phyloP scores from a whole-genome alignment of 768 basidiomycete genomes.

The Boletus rubescentipes region DNA sequence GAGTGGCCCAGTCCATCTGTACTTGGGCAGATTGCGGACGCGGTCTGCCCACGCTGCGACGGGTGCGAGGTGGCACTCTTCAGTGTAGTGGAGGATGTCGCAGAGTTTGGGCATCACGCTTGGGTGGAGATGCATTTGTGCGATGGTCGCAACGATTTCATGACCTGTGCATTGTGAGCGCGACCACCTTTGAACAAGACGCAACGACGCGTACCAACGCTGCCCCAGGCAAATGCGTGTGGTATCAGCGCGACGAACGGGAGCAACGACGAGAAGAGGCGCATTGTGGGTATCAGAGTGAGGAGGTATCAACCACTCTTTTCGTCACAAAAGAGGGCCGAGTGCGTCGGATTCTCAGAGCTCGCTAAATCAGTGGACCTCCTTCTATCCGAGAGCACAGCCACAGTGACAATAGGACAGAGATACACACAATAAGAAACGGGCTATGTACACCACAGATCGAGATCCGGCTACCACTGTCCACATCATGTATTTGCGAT shows the following conservation, averaged over 20 bases:
- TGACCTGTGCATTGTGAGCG: conserved; percentile 53
- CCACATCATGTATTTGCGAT: no score
- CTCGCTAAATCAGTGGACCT: conserved; percentile 9
- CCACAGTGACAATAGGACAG: conserved; percentile 3
- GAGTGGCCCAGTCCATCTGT: conserved; percentile 70
- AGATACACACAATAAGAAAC: neutral
- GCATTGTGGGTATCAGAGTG: conserved; percentile 23
- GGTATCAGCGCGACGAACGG: conserved; percentile 25
- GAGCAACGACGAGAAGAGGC: conserved; percentile 12
- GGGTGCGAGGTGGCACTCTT: conserved; percentile 74
- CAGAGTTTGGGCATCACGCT: conserved; percentile 65
- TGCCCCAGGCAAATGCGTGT: conserved; percentile 39
- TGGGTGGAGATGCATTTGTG: conserved; percentile 87
- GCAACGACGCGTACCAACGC: conserved; percentile 31
- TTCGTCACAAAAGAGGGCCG: conserved; percentile 2
- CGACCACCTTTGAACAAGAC: neutral
- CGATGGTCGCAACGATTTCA: conserved; percentile 91
- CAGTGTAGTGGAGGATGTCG: conserved; percentile 55
- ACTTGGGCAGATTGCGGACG: conserved; percentile 47
- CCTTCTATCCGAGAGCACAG: conserved; percentile 2
- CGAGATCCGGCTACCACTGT: no score
- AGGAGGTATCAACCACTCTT: conserved; percentile 2
- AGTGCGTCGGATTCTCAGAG: no score
- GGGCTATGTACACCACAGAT: no score
- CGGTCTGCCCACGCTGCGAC: conserved; percentile 90